Base-by-base conservation (phyloP, 2,329 filamentous ascomycete species). In the Orbilia ellipsospora region DNA sequence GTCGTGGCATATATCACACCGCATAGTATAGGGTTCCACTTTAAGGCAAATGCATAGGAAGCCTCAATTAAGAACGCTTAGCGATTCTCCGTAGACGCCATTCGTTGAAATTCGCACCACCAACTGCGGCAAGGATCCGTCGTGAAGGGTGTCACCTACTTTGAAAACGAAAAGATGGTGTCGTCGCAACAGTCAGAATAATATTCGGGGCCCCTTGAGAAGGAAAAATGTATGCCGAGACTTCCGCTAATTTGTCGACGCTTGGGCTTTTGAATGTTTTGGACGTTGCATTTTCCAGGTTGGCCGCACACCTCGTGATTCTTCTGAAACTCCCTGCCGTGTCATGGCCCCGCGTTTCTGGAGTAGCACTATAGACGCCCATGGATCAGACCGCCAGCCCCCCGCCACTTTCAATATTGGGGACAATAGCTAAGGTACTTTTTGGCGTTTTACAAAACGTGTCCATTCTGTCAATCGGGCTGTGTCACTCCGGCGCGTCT, bases 41-140 rank as follows among this genome's bases (percentile, higher is more conserved):
- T 57, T 74, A 62, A 74, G 70, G 70, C 70, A 74, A 74, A 74
- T 74, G 70, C 51, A 74, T 74, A 74, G 36, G 67, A 45, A 15
- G 50, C 62, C 20, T 28, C 16, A 18, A 63, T 68, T 65, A 74
- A 62, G 59, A 48, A 63, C 40, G 6, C 63, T 68, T 67, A 64
- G 70, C 63, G 70, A 74, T 67, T 13, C 51, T 63, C 50, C 50
- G 63, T 67, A 42, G 63, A 67, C 70, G 40, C 48, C 28, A 74
- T 74, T 74, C 70, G 70, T 44, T 74, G 63, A 42, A 57, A 55
- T 64, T 52, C 23, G 23, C 7, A 48, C 20, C 6, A 18, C 15
- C 42, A 70, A 56, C 48, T 26, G 66, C 62, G 56, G 59, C 70
- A 63, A 67, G 63, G 48, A 44, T 64, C 36, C 18, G 31, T 28